These are phyloP conservation scores for Microcyclospora pomicola DNA, from an alignment of 2,329 filamentous ascomycete species.

Conservation along the genomic window DNA sequence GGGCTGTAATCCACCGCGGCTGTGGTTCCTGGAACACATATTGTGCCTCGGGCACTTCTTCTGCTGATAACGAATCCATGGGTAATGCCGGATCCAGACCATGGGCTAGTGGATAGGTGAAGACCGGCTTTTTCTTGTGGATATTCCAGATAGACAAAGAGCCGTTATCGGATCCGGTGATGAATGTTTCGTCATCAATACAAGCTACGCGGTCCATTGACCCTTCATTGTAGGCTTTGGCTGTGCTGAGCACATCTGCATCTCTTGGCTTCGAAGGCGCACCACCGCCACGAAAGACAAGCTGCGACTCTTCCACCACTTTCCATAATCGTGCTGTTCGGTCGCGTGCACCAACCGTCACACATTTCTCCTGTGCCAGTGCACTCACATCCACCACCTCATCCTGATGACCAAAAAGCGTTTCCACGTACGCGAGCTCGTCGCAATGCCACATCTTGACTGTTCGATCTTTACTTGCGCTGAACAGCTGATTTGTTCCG, in stretches of 20 bases:
- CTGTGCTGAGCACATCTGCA: constrained; percentile 11
- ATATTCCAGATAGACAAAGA: constrained; percentile 75
- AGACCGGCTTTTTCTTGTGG: constrained; percentile 88
- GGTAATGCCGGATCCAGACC: constrained; percentile 62
- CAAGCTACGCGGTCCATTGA: constrained; percentile 87
- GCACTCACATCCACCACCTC: constrained; percentile 73
- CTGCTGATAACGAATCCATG: constrained; percentile 60
- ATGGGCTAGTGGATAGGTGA: constrained; percentile 66
- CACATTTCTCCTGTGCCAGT: constrained; percentile 71
- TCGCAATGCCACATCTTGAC: constrained; percentile 93
- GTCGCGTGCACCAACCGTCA: constrained; percentile 82
- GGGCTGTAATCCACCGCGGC: constrained; percentile 80
- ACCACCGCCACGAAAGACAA: constrained; percentile 83
- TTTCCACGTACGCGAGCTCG: constrained; percentile 87
- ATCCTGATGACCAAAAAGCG: constrained; percentile 91
- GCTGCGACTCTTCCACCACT: constrained; percentile 84
- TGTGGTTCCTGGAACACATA: constrained; percentile 32
- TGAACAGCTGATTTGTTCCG: constrained; percentile 72
- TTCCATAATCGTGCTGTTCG: constrained; percentile 91
- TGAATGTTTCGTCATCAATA: constrained; percentile 75
- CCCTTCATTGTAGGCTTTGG: constrained; percentile 48
- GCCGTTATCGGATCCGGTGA: constrained; percentile 89
- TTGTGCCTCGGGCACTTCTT: constrained; percentile 45
- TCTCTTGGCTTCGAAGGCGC: constrained; percentile 22
- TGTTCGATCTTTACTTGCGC: constrained; percentile 76